Evolutionary conservation across 2,329 filamentous ascomycete species (phyloP).

Genomic region (Fusarium neocosmosporiellum): DNA sequence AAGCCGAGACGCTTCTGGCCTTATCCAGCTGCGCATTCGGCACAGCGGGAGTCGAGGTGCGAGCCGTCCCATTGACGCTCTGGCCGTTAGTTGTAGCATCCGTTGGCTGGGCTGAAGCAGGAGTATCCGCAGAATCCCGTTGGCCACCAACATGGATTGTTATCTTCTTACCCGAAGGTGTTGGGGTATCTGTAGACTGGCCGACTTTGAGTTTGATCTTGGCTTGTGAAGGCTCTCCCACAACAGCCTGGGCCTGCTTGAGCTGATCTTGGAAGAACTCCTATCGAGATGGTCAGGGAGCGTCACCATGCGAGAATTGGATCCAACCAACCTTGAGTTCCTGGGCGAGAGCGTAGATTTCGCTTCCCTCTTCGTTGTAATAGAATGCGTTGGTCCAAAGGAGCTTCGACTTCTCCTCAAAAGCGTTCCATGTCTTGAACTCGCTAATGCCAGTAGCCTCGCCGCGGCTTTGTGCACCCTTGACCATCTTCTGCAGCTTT

Average conservation of each 20-base stretch:
- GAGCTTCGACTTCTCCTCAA: constrained; percentile 82
- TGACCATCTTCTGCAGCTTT: constrained; percentile 80
- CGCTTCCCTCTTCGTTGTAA: constrained; percentile 93
- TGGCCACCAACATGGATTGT: constrained; percentile 77
- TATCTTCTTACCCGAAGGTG: constrained; percentile 69
- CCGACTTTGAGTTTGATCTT: constrained; percentile 85
- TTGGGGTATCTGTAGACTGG: constrained; percentile 54
- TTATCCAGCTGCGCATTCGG: constrained; percentile 48
- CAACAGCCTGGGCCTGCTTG: constrained; percentile 76
- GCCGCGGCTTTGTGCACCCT: constrained; percentile 76
- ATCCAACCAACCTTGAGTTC: constrained; percentile 75
- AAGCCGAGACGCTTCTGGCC: constrained; percentile 54
- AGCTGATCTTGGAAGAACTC: constrained; percentile 75
- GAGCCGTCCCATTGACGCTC: constrained; percentile 34
- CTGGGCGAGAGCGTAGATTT: constrained; percentile 80
- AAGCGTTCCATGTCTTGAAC: constrained; percentile 84
- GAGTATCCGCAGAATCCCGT: constrained; percentile 65
- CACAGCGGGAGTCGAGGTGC: constrained; percentile 34
- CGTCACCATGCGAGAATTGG: neutral
- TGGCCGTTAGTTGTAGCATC: constrained; percentile 37
- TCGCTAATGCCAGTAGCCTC: constrained; percentile 72
- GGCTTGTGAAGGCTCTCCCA: constrained; percentile 77
- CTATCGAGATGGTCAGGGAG: constrained; percentile 55
- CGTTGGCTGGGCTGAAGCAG: constrained; percentile 49
- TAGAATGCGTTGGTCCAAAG: constrained; percentile 90